phyloP scores from a whole-genome alignment of 1,139 yeast genomes.

The Pichiaceae sp. region DNA sequence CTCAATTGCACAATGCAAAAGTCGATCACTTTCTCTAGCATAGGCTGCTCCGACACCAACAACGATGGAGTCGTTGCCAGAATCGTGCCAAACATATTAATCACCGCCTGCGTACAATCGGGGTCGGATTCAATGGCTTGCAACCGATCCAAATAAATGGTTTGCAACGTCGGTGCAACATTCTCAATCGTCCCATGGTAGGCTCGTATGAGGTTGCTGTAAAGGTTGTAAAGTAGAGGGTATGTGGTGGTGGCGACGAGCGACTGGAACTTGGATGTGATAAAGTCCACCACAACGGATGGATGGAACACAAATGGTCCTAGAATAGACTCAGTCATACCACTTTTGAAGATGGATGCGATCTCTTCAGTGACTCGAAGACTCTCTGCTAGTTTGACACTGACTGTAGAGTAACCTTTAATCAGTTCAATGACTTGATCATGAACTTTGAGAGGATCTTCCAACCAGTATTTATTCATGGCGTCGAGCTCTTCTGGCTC shows the following conservation, averaged over 20 bases:
- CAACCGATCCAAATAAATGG: slow-evolving; percentile 27
- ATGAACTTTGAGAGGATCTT: slow-evolving; percentile 37
- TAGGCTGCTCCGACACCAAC: slow-evolving; percentile 29
- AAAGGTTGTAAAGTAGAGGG: slow-evolving; percentile 33
- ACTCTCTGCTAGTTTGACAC: slow-evolving; percentile 27
- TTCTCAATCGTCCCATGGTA: slow-evolving; percentile 23
- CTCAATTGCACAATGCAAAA: slow-evolving; percentile 37
- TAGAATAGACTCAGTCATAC: slow-evolving; percentile 42
- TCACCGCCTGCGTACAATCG: slow-evolving; percentile 40
- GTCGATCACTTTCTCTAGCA: slow-evolving; percentile 30
- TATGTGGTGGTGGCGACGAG: slow-evolving; percentile 14
- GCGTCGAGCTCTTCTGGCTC: slow-evolving; percentile 22
- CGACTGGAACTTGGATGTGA: slow-evolving; percentile 25
- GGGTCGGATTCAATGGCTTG: slow-evolving; percentile 38
- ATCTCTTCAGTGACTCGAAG: slow-evolving; percentile 46
- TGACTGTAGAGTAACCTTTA: slow-evolving; percentile 34
- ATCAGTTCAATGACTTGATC: slow-evolving; percentile 32
- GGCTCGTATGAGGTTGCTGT: slow-evolving; percentile 11
- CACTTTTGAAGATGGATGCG: slow-evolving; percentile 47
- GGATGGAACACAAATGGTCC: slow-evolving; percentile 54
- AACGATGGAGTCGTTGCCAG: slow-evolving; percentile 44
- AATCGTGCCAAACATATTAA: slow-evolving; percentile 36
- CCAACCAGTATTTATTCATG: slow-evolving; percentile 30
- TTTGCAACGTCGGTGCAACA: slow-evolving; percentile 23
- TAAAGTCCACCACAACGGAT: slow-evolving; percentile 35